Percentiles rank a stretch among this genome's conserved stretches.
Conservation (phyloP, 129 eudicot species). For the Smallanthus sonchifolius region DNA sequence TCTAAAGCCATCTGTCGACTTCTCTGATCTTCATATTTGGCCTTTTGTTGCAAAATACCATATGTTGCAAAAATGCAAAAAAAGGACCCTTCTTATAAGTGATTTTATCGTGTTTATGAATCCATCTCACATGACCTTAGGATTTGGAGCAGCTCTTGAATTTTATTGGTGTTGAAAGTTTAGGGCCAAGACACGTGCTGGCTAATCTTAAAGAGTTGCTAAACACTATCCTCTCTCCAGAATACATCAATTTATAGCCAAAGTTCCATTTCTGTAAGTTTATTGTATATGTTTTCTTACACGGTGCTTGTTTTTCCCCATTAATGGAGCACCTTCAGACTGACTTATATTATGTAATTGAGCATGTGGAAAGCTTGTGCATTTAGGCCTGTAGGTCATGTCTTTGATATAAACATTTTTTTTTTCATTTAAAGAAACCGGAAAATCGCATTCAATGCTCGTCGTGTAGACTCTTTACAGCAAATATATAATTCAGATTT, state of each 20-base stretch:
- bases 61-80: neutral
- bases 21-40: neutral
- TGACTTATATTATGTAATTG: conserved; percentile 14
- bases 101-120: neutral
- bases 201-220: conserved; percentile 85
- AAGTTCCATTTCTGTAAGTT: conserved; percentile 34
- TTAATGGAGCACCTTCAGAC: conserved; percentile 43
- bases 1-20: neutral
- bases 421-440: neutral
- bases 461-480: neutral
- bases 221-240: conserved; percentile 66
- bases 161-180: conserved; percentile 73
- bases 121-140: conserved; percentile 31
- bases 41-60: neutral
- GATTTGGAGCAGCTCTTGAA: conserved; percentile 95
- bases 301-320: conserved; percentile 47
- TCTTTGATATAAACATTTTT: neutral
- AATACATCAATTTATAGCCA: conserved; percentile 53
- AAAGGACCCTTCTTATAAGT: neutral
- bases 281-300: conserved; percentile 46
- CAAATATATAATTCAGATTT: neutral
- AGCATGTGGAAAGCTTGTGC: neutral
- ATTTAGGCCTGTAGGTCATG: neutral
- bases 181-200: conserved; percentile 94
- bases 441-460: neutral